These are phyloP conservation scores for Ophiosphaerella narmari DNA, from an alignment of 2,329 filamentous ascomycete species.

Conservation along the genomic window DNA sequence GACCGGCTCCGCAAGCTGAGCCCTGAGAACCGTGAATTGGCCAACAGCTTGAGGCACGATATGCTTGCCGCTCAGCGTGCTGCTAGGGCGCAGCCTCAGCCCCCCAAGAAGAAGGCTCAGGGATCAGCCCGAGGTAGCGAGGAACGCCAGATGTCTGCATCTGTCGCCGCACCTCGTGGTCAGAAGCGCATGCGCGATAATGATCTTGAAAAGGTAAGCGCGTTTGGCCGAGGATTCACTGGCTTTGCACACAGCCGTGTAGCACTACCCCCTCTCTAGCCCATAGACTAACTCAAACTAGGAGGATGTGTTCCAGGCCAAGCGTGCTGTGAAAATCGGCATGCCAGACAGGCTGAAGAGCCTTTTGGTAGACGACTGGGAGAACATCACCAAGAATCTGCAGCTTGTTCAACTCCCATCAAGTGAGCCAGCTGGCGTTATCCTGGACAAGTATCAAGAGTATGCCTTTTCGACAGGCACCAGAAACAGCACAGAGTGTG, in stretches of 20 bases:
- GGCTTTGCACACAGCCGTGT: neutral
- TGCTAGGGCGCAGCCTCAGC: slow-evolving; percentile 49
- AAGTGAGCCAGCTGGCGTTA: slow-evolving; percentile 71
- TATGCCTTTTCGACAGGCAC: slow-evolving; percentile 66
- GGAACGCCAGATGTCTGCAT: slow-evolving; percentile 68
- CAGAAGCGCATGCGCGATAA: slow-evolving; percentile 78
- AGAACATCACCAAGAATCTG: slow-evolving; percentile 94
- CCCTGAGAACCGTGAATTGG: slow-evolving; percentile 92
- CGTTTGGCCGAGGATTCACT: neutral
- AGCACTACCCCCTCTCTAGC: neutral
- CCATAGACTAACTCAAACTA: slow-evolving; percentile 46
- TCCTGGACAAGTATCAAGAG: slow-evolving; percentile 84
- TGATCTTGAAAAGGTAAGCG: slow-evolving; percentile 76
- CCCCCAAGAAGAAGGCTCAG: slow-evolving; percentile 60
- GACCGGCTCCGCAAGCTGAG: slow-evolving; percentile 93
- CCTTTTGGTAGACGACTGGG: slow-evolving; percentile 96
- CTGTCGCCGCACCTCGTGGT: slow-evolving; percentile 63
- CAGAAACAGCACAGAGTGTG: slow-evolving; percentile 68
- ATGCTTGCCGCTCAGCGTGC: slow-evolving; percentile 63
- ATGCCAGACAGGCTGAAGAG: slow-evolving; percentile 91
- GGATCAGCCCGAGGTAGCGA: slow-evolving; percentile 75
- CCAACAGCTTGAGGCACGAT: slow-evolving; percentile 72
- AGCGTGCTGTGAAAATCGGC: slow-evolving; percentile 82
- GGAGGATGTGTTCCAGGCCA: slow-evolving; percentile 86
- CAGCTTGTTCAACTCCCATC: slow-evolving; percentile 87